These are phyloP conservation scores for Huntiella decipiens DNA, from an alignment of 2,329 filamentous ascomycete species.

Conservation along the genomic window DNA sequence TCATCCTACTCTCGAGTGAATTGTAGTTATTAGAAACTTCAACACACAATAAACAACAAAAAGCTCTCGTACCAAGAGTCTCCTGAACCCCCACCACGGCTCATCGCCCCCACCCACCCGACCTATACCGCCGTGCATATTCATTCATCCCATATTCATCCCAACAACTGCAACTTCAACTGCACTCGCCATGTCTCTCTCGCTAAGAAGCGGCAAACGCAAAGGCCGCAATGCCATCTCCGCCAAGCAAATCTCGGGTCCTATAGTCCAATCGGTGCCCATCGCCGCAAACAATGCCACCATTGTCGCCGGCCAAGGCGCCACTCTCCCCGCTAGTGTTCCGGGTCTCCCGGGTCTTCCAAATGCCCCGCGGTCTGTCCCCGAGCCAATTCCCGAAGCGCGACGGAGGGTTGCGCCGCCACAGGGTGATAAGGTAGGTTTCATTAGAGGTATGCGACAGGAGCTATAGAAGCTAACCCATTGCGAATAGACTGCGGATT, in stretches of 20 bases:
- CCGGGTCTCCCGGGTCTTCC: not conserved
- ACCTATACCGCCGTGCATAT: not conserved
- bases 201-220: constrained; percentile 41
- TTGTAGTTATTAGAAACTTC: too few relatives aligned
- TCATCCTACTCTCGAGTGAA: not conserved
- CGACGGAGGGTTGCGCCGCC: constrained; percentile 29
- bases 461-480: not conserved
- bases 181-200: constrained; percentile 36
- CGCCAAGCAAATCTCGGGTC: constrained; percentile 42
- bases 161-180: not conserved
- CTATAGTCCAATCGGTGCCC: constrained; percentile 33
- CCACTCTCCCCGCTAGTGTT: not conserved
- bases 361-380: constrained; percentile 7
- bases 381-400: constrained; percentile 18
- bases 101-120: not conserved
- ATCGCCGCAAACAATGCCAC: constrained; percentile 11
- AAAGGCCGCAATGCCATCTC: constrained; percentile 45
- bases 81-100: not conserved
- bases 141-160: not conserved
- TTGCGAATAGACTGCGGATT: constrained; percentile 44
- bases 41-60: too few relatives aligned
- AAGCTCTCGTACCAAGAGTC: not conserved
- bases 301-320: constrained; percentile 15
- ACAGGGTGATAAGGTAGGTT: constrained; percentile 35
- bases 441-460: not conserved